phyloP scores from a whole-genome alignment of 192 early-diverging fungal species.

The Thoreauomyces humboldtii region DNA sequence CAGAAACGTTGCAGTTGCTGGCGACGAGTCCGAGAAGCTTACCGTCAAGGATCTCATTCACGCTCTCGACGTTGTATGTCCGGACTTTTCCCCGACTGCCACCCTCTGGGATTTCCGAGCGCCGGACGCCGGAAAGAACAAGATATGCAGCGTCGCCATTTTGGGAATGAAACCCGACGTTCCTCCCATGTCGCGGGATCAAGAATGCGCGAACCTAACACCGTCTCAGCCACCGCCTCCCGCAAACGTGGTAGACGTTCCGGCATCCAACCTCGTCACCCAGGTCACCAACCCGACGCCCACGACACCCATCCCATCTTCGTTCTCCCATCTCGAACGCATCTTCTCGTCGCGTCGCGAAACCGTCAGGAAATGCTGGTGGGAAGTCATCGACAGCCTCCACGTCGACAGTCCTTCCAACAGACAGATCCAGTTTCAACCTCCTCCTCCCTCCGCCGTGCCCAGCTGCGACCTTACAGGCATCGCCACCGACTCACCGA shows the following conservation, averaged over 20 bases:
- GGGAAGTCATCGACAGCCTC: constrained; percentile 23
- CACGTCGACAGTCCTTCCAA: neutral
- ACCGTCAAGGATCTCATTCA: constrained; percentile 3
- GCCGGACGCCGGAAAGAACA: neutral
- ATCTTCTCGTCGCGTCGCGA: neutral
- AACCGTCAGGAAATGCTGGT: constrained; percentile 31
- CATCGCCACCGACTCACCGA: too few relatives aligned
- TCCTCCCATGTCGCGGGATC: too few relatives aligned
- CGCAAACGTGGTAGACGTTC: neutral
- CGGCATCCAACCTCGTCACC: neutral
- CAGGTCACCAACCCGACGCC: too few relatives aligned
- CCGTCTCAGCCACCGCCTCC: too few relatives aligned
- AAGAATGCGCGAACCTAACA: too few relatives aligned
- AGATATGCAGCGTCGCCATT: constrained; percentile 20
- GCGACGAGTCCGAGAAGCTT: constrained; percentile 20
- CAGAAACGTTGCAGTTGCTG: neutral
- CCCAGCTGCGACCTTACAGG: too few relatives aligned
- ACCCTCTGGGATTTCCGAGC: constrained; percentile 18
- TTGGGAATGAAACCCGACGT: constrained; percentile 1
- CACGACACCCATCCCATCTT: too few relatives aligned
- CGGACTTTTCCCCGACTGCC: neutral
- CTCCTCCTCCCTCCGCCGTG: too few relatives aligned
- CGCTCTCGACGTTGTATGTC: neutral
- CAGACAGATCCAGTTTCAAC: too few relatives aligned
- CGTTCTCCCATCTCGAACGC: too few relatives aligned